Conservation (phyloP, 2,329 filamentous ascomycete species). For the Fusarium circinatum region DNA sequence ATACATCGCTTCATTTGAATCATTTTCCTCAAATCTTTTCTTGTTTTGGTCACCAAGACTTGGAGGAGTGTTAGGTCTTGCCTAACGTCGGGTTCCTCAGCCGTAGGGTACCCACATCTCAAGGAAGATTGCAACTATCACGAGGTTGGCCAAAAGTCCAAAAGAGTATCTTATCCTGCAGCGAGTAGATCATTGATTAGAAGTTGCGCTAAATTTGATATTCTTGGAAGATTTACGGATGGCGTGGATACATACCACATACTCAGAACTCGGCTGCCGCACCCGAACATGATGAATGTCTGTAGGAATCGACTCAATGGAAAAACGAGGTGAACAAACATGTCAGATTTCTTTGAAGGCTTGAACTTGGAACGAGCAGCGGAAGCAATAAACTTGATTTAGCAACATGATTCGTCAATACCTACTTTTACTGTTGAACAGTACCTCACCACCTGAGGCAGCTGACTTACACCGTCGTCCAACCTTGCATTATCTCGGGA, state of each 20-base stretch:
- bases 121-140: background rate
- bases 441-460: background rate
- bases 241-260: no score
- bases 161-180: background rate
- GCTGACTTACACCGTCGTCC: conserved; percentile 4
- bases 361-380: background rate
- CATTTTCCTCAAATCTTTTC: background rate
- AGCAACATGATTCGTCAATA: background rate
- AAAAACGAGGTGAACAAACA: background rate
- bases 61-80: background rate
- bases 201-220: background rate
- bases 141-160: background rate
- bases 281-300: background rate
- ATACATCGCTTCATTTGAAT: background rate
- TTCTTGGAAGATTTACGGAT: background rate
- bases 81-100: background rate
- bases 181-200: background rate
- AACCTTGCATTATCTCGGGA: conserved; percentile 1
- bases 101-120: conserved; percentile 6
- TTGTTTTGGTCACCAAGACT: background rate
- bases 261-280: background rate
- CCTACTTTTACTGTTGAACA: background rate
- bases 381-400: background rate
- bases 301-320: background rate
- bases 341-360: background rate